Conservation (phyloP, 2,329 filamentous ascomycete genomes). For the Aspergillus luchuensis region DNA sequence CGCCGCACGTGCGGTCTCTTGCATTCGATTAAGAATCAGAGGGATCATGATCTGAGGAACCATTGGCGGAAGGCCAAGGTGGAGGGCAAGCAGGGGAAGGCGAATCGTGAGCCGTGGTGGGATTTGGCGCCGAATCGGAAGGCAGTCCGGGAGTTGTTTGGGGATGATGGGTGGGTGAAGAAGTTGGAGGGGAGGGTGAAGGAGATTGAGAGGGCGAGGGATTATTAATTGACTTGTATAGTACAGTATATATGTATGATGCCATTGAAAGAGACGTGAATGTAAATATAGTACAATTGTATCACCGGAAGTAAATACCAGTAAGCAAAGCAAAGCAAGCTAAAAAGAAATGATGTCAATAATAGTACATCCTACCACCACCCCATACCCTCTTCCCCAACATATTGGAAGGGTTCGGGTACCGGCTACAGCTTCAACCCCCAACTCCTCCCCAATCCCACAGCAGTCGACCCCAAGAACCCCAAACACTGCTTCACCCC, state of each 20-base stretch:
- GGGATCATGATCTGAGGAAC: conserved; percentile 25
- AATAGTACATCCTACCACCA: conserved; percentile 5
- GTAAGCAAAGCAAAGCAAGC: not conserved
- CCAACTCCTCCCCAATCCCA: conserved; percentile 87
- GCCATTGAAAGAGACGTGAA: no score
- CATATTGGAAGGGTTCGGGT: not conserved
- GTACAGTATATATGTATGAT: no score
- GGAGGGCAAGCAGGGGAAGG: not conserved
- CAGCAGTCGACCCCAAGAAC: conserved; percentile 73
- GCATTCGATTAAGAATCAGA: conserved; percentile 31
- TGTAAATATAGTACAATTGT: conserved; percentile 3
- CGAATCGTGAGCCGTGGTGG: conserved; percentile 32
- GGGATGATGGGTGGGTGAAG: conserved; percentile 31
- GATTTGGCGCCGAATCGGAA: conserved; percentile 34
- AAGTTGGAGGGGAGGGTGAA: conserved; percentile 20
- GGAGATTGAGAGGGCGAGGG: conserved; percentile 2
- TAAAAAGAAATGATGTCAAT: not conserved
- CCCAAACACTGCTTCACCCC: conserved; percentile 75
- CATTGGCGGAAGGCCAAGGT: conserved; percentile 12
- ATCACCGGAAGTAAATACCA: not conserved
- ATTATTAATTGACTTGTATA: not conserved
- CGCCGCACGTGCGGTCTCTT: conserved; percentile 36
- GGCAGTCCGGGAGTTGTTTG: conserved; percentile 30
- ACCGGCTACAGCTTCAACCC: conserved; percentile 69
- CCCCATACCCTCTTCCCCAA: not conserved